These are phyloP conservation scores for Cladophialophora exuberans DNA, from an alignment of 2,329 filamentous ascomycete genomes.

Conservation along the genomic window DNA sequence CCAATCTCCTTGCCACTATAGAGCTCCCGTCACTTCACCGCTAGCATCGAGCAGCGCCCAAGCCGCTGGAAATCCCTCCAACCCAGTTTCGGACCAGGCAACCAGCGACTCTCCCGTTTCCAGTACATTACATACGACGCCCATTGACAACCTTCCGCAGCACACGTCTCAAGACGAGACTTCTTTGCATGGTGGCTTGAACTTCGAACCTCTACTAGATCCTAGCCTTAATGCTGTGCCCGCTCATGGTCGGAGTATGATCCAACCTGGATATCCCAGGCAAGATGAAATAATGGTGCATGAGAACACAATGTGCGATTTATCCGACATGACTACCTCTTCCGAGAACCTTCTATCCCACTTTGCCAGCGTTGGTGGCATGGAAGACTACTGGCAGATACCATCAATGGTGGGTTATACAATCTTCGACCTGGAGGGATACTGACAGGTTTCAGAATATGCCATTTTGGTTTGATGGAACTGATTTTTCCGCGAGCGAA, in stretches of 20 bases:
- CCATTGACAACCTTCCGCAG: too few relatives aligned
- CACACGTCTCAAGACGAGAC: too few relatives aligned
- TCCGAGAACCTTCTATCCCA: background rate
- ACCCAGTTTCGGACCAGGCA: too few relatives aligned
- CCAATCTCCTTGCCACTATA: slow-evolving; percentile 11
- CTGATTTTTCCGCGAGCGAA: slow-evolving; percentile 12
- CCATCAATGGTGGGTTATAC: slow-evolving; percentile 6
- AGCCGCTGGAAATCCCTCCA: too few relatives aligned
- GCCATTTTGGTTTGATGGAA: slow-evolving; percentile 21
- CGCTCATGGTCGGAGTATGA: background rate
- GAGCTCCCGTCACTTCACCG: background rate
- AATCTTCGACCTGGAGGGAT: background rate
- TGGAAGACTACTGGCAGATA: slow-evolving; percentile 18
- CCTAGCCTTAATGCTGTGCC: too few relatives aligned
- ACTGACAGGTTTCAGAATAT: slow-evolving; percentile 6
- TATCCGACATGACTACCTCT: background rate
- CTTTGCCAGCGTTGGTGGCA: background rate
- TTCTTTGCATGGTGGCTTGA: too few relatives aligned
- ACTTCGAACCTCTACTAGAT: too few relatives aligned
- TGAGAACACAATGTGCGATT: background rate
- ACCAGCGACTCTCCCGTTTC: too few relatives aligned
- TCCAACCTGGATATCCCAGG: background rate
- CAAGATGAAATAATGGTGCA: too few relatives aligned
- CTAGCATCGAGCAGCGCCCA: background rate
- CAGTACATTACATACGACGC: too few relatives aligned